Conservation (phyloP, 1,139 yeast species). For the Magnusiomyces sp. region DNA sequence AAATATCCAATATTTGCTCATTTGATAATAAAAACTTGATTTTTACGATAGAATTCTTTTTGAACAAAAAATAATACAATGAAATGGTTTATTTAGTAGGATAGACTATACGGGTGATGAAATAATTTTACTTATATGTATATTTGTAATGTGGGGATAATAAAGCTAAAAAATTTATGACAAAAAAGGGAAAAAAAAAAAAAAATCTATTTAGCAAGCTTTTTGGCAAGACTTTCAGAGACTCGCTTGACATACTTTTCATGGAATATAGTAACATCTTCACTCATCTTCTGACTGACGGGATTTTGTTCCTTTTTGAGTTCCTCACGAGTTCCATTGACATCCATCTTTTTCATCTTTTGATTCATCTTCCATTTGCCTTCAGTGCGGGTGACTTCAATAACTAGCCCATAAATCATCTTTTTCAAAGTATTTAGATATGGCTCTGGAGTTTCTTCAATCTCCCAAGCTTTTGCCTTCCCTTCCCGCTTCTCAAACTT, state of each 20-base stretch:
- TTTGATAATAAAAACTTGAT: too few relatives aligned
- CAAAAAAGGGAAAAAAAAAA: too few relatives aligned
- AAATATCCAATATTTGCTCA: too few relatives aligned
- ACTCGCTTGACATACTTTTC: conserved; percentile 3
- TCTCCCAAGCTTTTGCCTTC: conserved; percentile 40
- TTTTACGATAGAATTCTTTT: too few relatives aligned
- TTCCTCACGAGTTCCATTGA: conserved; percentile 48
- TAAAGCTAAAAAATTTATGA: too few relatives aligned
- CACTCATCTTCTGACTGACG: conserved; percentile 6
- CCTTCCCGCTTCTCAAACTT: conserved; percentile 41
- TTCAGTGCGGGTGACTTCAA: conserved; percentile 43
- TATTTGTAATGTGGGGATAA: too few relatives aligned
- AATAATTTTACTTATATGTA: too few relatives aligned
- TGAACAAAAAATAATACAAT: too few relatives aligned
- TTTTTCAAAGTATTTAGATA: conserved; percentile 41
- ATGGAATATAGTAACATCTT: conserved; percentile 5
- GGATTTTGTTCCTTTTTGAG: conserved; percentile 13
- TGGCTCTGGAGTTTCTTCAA: conserved; percentile 49
- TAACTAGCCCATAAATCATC: conserved; percentile 52
- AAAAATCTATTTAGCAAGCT: too few relatives aligned
- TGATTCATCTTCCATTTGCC: conserved; percentile 60
- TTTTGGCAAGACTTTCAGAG: too few relatives aligned
- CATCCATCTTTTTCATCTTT: conserved; percentile 38
- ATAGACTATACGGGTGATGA: too few relatives aligned
- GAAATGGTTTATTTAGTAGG: too few relatives aligned